phyloP scores from a whole-genome alignment of 768 basidiomycete species.

The Cystobasidium onofrii region DNA sequence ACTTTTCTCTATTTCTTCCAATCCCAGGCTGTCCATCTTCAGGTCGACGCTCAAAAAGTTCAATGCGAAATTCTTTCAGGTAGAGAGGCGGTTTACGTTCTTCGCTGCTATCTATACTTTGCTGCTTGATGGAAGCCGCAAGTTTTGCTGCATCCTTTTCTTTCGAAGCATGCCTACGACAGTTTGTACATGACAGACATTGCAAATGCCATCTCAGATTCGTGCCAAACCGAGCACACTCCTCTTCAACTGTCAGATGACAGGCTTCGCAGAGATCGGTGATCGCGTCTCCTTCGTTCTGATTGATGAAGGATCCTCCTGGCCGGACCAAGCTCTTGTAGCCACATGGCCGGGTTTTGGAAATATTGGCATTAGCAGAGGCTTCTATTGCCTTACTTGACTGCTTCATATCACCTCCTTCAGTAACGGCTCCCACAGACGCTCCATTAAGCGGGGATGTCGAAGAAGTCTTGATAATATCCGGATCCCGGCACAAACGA shows the following conservation, averaged over 20 bases:
- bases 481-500: constrained; percentile 60
- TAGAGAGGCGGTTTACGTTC: constrained; percentile 1
- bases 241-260: constrained; percentile 85
- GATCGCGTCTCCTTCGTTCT: constrained; percentile 52
- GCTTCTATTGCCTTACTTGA: background rate
- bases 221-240: constrained; percentile 89
- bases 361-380: no score
- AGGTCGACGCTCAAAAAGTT: background rate
- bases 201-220: constrained; percentile 94
- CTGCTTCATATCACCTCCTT: background rate
- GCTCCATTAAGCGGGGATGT: constrained; percentile 13
- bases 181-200: constrained; percentile 75
- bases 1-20: background rate
- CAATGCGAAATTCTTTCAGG: constrained; percentile 34
- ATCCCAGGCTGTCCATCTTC: background rate
- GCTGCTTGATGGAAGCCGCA: constrained; percentile 44
- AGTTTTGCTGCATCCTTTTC: constrained; percentile 54
- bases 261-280: constrained; percentile 89
- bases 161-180: constrained; percentile 60
- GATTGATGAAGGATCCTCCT: constrained; percentile 37
- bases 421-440: background rate
- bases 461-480: constrained; percentile 44
- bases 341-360: constrained; percentile 39
- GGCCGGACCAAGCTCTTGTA: constrained; percentile 41
- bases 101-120: background rate